These are phyloP conservation scores for Xylaria sp. DNA, from an alignment of 2,329 filamentous ascomycete species.

Conservation along the genomic window DNA sequence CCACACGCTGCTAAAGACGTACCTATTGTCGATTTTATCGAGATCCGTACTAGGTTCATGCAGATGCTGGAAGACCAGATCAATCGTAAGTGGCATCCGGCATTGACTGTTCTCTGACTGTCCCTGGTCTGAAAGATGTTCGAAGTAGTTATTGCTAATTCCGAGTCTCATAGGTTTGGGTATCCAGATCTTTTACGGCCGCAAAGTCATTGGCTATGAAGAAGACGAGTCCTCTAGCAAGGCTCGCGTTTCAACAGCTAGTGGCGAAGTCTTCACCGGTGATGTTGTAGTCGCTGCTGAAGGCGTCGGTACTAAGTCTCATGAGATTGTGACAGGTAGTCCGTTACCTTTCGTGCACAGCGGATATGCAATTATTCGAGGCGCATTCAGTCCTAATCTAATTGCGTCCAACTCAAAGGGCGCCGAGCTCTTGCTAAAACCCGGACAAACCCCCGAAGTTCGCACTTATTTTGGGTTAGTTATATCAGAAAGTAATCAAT, in stretches of 20 bases:
- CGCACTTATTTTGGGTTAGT: constrained; percentile 32
- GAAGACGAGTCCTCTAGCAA: constrained; percentile 33
- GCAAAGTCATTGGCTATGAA: constrained; percentile 35
- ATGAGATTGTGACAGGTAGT: constrained; percentile 28
- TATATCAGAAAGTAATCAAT: background rate
- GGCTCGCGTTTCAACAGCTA: constrained; percentile 39
- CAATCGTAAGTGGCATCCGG: constrained; percentile 24
- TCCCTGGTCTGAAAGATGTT: too few relatives aligned
- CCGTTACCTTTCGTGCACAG: constrained; percentile 19
- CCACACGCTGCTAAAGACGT: constrained; percentile 32
- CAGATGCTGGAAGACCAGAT: constrained; percentile 28
- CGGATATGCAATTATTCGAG: constrained; percentile 27
- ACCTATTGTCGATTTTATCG: constrained; percentile 28
- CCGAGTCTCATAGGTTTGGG: constrained; percentile 22
- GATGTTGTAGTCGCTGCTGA: constrained; percentile 49
- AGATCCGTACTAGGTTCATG: constrained; percentile 20
- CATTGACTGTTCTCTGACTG: too few relatives aligned
- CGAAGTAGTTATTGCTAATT: too few relatives aligned
- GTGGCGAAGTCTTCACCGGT: constrained; percentile 41
- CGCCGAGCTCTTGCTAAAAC: constrained; percentile 22
- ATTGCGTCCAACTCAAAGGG: constrained; percentile 21
- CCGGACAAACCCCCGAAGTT: constrained; percentile 27
- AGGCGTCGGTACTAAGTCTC: constrained; percentile 46
- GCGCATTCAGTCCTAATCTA: constrained; percentile 25
- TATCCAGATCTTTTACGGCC: constrained; percentile 36